Evolutionary conservation across 1,284 basidiomycete genomes (phyloP).

Genomic region (Trichosporon ovoides): DNA sequence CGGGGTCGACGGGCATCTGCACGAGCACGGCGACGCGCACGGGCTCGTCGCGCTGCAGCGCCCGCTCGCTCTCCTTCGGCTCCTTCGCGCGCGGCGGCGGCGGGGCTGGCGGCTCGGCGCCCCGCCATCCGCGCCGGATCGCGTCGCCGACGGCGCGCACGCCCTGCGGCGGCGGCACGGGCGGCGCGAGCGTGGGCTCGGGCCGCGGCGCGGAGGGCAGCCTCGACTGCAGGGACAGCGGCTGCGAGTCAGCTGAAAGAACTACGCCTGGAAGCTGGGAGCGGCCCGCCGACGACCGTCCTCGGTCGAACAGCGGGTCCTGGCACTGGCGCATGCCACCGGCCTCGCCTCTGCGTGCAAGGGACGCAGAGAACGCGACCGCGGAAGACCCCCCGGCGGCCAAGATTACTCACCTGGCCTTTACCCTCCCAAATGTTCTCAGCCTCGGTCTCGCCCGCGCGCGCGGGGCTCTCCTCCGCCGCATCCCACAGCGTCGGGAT

Average conservation of each 20-base stretch:
- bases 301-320: too few relatives aligned
- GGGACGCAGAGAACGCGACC: too few relatives aligned
- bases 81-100: neutral
- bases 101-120: neutral
- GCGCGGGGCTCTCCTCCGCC: neutral
- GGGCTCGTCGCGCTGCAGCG: constrained; percentile 21
- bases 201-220: neutral
- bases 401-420: constrained; percentile 3
- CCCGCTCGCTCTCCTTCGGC: constrained; percentile 5
- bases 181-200: neutral
- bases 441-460: constrained; percentile 7
- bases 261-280: neutral
- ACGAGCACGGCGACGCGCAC: constrained; percentile 36
- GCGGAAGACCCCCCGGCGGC: too few relatives aligned
- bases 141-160: neutral
- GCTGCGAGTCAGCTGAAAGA: constrained; percentile 6
- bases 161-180: neutral
- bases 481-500: constrained; percentile 28
- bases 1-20: constrained; percentile 30
- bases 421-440: neutral
- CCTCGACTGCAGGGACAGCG: constrained; percentile 12
- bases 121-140: neutral
- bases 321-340: too few relatives aligned
- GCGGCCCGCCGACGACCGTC: too few relatives aligned
- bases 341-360: too few relatives aligned